Evolutionary conservation across 83 land plant species (phyloP).

Genomic region (Picea abies): DNA sequence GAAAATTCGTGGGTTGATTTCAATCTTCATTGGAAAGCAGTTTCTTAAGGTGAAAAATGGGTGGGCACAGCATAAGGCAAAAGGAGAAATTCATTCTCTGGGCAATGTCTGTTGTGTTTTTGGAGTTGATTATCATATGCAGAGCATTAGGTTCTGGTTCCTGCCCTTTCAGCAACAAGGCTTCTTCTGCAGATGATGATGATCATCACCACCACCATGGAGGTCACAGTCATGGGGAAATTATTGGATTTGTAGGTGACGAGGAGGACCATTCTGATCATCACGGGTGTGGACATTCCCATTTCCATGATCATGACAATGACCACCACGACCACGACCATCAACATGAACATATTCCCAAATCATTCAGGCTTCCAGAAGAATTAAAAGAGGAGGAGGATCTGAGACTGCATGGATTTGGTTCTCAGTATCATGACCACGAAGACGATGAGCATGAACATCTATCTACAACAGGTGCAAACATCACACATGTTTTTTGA

Average conservation of each 20-base stretch:
- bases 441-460: background rate
- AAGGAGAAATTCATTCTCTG: background rate
- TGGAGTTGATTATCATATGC: background rate
- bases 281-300: slow-evolving; percentile 1
- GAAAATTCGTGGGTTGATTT: background rate
- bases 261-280: slow-evolving; percentile 8
- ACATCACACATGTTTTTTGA: background rate
- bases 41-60: background rate
- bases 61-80: background rate
- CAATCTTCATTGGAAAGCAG: background rate
- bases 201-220: slow-evolving; percentile 32
- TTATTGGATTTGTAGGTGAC: background rate
- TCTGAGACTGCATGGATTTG: slow-evolving; percentile 48
- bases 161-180: slow-evolving; percentile 25
- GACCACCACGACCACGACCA: slow-evolving; percentile 14
- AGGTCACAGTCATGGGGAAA: slow-evolving; percentile 21
- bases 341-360: background rate
- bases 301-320: slow-evolving; percentile 15
- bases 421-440: slow-evolving; percentile 26
- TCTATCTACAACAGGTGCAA: slow-evolving; percentile 7
- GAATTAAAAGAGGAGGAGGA: slow-evolving; percentile 91
- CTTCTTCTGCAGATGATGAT: slow-evolving; percentile 13
- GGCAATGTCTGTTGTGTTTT: background rate
- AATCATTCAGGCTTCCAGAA: slow-evolving; percentile 54
- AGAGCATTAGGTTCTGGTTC: slow-evolving; percentile 15